Conservation (phyloP, 352 stramenopile species). For the Globisporangium cylindrosporum region DNA sequence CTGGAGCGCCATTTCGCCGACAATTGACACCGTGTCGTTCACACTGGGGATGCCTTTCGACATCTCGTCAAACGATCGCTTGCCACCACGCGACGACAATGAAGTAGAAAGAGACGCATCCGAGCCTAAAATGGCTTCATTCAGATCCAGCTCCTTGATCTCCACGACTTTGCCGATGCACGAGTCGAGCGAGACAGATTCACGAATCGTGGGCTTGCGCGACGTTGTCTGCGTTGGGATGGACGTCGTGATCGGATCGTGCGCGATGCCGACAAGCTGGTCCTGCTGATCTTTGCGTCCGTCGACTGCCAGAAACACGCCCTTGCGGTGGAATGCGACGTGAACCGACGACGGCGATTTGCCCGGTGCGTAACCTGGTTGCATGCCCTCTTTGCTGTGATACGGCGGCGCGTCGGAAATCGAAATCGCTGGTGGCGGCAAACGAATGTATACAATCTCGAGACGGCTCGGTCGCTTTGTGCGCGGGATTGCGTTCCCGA, state of each 20-base stretch:
- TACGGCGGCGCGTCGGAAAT: conserved; percentile 76
- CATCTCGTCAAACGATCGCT: conserved; percentile 83
- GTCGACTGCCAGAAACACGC: conserved; percentile 78
- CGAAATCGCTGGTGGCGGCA: conserved; percentile 68
- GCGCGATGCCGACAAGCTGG: conserved; percentile 65
- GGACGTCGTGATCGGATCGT: conserved; percentile 76
- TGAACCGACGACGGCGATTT: conserved; percentile 81
- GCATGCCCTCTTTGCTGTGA: conserved; percentile 85
- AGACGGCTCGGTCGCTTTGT: conserved; percentile 63
- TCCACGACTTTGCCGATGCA: conserved; percentile 85
- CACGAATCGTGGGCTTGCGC: conserved; percentile 68
- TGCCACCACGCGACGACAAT: conserved; percentile 24
- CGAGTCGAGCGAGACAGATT: conserved; percentile 71
- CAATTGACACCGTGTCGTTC: conserved; percentile 35
- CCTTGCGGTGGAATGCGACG: conserved; percentile 73
- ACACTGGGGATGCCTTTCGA: conserved; percentile 27
- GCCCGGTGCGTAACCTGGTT: conserved; percentile 71
- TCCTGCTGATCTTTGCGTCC: conserved; percentile 77
- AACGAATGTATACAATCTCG: conserved; percentile 77
- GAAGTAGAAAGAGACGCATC: conserved; percentile 10
- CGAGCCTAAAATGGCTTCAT: conserved; percentile 13
- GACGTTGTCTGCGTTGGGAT: conserved; percentile 47
- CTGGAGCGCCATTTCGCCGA: conserved; percentile 83
- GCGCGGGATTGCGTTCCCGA: conserved; percentile 33
- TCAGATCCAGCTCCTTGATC: conserved; percentile 61